Base-by-base conservation (phyloP, 352 stramenopile genomes). In the Phytophthora chlamydospora region DNA sequence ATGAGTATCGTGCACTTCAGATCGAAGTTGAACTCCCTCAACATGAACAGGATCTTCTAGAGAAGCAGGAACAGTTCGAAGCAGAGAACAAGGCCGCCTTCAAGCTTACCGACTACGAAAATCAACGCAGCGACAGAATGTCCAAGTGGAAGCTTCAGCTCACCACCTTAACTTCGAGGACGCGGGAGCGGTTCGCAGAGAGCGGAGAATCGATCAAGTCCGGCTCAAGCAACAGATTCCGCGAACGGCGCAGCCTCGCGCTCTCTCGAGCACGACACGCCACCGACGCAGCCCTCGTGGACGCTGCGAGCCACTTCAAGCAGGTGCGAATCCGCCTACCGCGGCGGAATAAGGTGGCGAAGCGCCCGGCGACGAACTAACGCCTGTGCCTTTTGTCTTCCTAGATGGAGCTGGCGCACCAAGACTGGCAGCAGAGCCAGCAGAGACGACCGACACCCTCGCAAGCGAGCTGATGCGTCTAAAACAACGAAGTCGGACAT, bases 341-440 rank as follows among this genome's bases (percentile, higher is more conserved):
- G 1, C 33, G 48, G 17, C 52, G 35, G 16, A 60, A 62, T 49
- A 42, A 38, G 0, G 10, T 53, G 2, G 5, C 7, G 57, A 59
- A 47, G 29, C 48, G 40, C 14, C 39, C 41, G 19, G 16, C 45
- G 31, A 58, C 29, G 13, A 55, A 54, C 58, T 70, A 58, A 68
- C 32, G 41, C n/a, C 12, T 63, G 38, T 65, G 41, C n/a, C 50
- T 58, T 56, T 60, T 62, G 41, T 68, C 40, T 50, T 62, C 14
- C 6, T 52, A 85, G 80, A 84, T 88, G 77, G 75, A 89, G 44
- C 14, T 78, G 13, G 65, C 72, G 47, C 78, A 90, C 45, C 66
- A 83, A 58, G 58, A 79, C 39, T 90, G 81, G 78, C 75, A 86
- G 19, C 61, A 80, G 39, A 62, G 27, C 31, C 64, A 73, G 35